Base-by-base conservation (phyloP, 2,329 filamentous ascomycete species). In the Trichophyton benhamiae region DNA sequence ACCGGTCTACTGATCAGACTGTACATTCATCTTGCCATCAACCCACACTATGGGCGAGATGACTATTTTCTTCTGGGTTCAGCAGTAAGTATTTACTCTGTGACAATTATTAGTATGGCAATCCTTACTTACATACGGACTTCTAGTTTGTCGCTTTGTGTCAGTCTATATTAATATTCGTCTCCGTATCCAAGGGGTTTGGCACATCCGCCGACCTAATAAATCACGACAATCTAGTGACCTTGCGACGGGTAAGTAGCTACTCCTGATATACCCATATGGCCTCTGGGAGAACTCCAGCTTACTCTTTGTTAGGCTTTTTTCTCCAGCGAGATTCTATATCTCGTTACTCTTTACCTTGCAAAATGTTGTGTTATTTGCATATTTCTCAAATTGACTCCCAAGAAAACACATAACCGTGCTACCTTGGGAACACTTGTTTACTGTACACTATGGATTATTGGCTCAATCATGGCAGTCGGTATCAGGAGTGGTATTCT, bases 381-480 rank as follows among this genome's bases (percentile, higher is more conserved):
- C 15, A 73, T 80, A 9, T 75, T 78, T 60, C 68, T 77, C 20
- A 76, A 77, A 3, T 68, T 80, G 15, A 77, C 77, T 2, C 76
- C 76, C 5, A 72, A 76, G 30, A 73, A 72, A 58, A 65, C 64
- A 3, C 78, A 80, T 65, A 71, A 71, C 9, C 59, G 69, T 13
- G 68, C 70, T 2, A 72, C 75, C 3, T 72, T 70, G 64, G 65
- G 64, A 1, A 72, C 74, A 8, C 66, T 79, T 1, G 70, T 60
- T 3, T 63, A 70, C 0, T 74, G 74, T 13, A 73, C 72, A 1
- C 63, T 71, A 17, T 76, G 77, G 67, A 64, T 73, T 8, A 64
- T 78, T 13, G 66, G 73, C 8, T 76, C 76, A 1, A 61, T 78
- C 13, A 67, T 79, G 25, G 68, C 77, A 2, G 66, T 78, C 20